Percentiles rank a stretch among this genome's conserved stretches.
Evolutionary conservation across 2,329 filamentous ascomycete genomes (phyloP).

Genomic region (Arthrinium phaeospermum): DNA sequence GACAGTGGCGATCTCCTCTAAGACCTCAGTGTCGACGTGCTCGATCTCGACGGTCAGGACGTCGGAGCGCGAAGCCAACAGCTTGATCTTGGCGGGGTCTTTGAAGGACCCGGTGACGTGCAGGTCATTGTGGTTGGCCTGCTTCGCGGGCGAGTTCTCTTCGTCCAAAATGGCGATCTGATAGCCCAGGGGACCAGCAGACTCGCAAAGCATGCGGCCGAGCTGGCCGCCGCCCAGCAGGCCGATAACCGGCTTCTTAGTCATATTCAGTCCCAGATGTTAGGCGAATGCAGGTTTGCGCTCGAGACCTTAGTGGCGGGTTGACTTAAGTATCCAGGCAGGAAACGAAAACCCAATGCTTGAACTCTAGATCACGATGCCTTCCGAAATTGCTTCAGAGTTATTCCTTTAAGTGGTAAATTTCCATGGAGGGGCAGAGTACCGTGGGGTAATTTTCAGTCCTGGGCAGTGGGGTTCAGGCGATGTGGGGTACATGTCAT

Average conservation of each 20-base stretch:
- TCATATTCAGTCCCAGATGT: not conserved
- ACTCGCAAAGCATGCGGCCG: constrained; percentile 91
- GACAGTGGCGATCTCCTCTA: constrained; percentile 78
- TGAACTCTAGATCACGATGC: not conserved
- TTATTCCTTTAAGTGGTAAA: not conserved
- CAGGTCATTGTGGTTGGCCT: constrained; percentile 75
- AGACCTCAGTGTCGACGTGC: constrained; percentile 87
- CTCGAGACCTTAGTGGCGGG: no score
- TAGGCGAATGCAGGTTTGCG: not conserved
- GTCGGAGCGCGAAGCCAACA: constrained; percentile 78
- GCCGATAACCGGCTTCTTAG: constrained; percentile 12
- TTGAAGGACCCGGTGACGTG: constrained; percentile 91
- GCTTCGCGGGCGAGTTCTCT: constrained; percentile 79
- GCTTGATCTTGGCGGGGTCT: constrained; percentile 76
- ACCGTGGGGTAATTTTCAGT: constrained; percentile 11
- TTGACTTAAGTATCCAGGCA: not conserved
- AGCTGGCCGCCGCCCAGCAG: constrained; percentile 64
- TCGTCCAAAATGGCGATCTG: constrained; percentile 81
- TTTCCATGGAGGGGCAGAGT: not conserved
- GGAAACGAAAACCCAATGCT: not conserved
- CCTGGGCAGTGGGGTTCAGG: not conserved
- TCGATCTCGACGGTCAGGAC: constrained; percentile 94
- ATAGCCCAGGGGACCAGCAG: constrained; percentile 76
- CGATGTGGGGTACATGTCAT: not conserved
- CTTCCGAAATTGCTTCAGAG: not conserved